A percentile compares a stretch with the other conserved stretches of the same genome.
Evolutionary conservation across 73 alveolate genomes (phyloP).

Genomic region (Paramecium caudatum): DNA sequence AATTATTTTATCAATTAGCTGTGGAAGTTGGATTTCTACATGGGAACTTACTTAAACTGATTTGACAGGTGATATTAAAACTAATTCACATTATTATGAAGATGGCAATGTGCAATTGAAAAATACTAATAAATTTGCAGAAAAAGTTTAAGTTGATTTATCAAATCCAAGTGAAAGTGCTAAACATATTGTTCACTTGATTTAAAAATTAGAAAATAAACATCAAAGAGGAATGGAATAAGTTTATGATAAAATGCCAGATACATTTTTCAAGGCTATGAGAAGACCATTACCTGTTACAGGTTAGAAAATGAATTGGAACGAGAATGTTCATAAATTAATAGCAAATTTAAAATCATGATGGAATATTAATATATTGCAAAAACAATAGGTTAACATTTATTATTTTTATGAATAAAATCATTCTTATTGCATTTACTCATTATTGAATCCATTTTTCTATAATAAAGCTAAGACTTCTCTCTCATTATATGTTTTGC

Average conservation of each 20-base stretch:
- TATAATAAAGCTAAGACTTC: conserved; percentile 67
- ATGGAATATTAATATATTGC: neutral
- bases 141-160: conserved; percentile 5
- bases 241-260: conserved; percentile 10
- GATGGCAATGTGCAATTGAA: conserved; percentile 61
- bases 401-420: neutral
- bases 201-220: neutral
- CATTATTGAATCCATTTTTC: conserved; percentile 75
- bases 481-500: conserved; percentile 70
- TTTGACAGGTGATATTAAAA: conserved; percentile 1
- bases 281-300: conserved; percentile 63
- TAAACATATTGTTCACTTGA: conserved; percentile 33
- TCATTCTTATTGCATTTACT: conserved; percentile 61
- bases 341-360: conserved; percentile 61
- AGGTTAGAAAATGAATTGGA: conserved; percentile 56
- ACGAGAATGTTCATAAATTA: conserved; percentile 49
- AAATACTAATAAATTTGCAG: neutral
- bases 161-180: conserved; percentile 28
- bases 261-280: conserved; percentile 56
- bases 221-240: conserved; percentile 4
- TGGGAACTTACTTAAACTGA: conserved; percentile 52
- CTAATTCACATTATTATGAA: conserved; percentile 63
- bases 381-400: no score
- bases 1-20: neutral
- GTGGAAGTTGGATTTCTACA: conserved; percentile 63